phyloP scores from a whole-genome alignment of 208 protist genomes.

The Acanthamoeba royreba region DNA sequence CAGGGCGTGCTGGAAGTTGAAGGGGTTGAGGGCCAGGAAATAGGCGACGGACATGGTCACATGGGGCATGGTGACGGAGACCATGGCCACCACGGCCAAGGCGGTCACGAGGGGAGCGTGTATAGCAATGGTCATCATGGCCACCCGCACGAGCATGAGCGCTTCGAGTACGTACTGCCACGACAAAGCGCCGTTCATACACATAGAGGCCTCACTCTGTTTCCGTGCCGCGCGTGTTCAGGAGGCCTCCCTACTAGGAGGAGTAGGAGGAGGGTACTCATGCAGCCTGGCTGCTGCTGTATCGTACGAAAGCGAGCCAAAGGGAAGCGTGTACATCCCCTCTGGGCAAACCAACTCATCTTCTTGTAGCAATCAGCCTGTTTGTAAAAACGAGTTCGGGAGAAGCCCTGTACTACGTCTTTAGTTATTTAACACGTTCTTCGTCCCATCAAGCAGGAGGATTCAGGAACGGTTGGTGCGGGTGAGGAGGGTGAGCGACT shows the following conservation, averaged over 20 bases:
- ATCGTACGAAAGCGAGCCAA: too few relatives aligned
- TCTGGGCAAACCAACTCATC: too few relatives aligned
- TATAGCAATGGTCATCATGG: conserved; percentile 23
- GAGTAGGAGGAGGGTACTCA: too few relatives aligned
- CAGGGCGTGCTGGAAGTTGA: not conserved
- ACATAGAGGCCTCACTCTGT: too few relatives aligned
- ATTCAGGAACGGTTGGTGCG: not conserved
- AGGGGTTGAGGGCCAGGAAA: not conserved
- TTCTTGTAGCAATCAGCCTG: too few relatives aligned
- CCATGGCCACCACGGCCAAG: not conserved
- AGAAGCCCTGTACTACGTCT: not conserved
- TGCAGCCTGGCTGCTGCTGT: too few relatives aligned
- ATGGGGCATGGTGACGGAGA: not conserved
- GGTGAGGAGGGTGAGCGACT: not conserved
- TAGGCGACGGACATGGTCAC: not conserved
- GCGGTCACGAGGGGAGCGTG: not conserved
- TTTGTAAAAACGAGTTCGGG: not conserved
- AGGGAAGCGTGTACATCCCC: too few relatives aligned
- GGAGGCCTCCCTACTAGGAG: too few relatives aligned
- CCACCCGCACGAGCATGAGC: conserved; percentile 3
- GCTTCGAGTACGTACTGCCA: too few relatives aligned
- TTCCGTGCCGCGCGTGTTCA: too few relatives aligned
- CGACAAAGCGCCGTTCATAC: too few relatives aligned
- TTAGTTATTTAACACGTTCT: not conserved
- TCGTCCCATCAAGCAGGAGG: not conserved